Conservation (phyloP, 2,329 filamentous ascomycete species). For the Trichoderma endophyticum region DNA sequence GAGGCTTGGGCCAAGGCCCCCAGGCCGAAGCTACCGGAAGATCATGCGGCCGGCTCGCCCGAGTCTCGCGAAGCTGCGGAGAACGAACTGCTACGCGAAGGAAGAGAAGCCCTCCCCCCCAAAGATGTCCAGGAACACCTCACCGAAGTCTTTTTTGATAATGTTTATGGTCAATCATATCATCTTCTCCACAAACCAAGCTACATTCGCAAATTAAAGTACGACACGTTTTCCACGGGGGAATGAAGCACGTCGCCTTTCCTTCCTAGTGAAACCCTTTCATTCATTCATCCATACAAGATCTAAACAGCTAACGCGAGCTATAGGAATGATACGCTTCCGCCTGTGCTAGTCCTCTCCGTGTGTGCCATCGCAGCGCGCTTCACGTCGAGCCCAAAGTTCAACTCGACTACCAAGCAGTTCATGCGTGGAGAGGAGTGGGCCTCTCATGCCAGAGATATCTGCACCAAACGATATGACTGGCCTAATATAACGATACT, state of each 20-base stretch:
- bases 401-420: slow-evolving; percentile 66
- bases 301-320: neutral
- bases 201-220: slow-evolving; percentile 84
- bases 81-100: slow-evolving; percentile 74
- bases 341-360: slow-evolving; percentile 87
- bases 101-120: slow-evolving; percentile 75
- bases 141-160: slow-evolving; percentile 92
- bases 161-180: slow-evolving; percentile 92
- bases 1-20: slow-evolving; percentile 73
- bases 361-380: slow-evolving; percentile 94
- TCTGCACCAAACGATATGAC: slow-evolving; percentile 83
- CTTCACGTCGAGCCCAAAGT: slow-evolving; percentile 83
- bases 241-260: slow-evolving; percentile 4
- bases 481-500: slow-evolving; percentile 95
- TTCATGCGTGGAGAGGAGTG: slow-evolving; percentile 90
- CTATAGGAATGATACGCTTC: slow-evolving; percentile 56
- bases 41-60: slow-evolving; percentile 46
- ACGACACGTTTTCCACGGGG: slow-evolving; percentile 27
- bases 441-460: slow-evolving; percentile 82
- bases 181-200: slow-evolving; percentile 94
- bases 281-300: neutral
- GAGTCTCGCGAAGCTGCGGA: slow-evolving; percentile 68
- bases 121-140: slow-evolving; percentile 91
- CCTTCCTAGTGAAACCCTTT: neutral
- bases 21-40: slow-evolving; percentile 48